Percentiles rank a stretch among this genome's conserved stretches.
phyloP scores from a whole-genome alignment of 1,139 yeast genomes.

The Nakaseomyces bracarensis region DNA sequence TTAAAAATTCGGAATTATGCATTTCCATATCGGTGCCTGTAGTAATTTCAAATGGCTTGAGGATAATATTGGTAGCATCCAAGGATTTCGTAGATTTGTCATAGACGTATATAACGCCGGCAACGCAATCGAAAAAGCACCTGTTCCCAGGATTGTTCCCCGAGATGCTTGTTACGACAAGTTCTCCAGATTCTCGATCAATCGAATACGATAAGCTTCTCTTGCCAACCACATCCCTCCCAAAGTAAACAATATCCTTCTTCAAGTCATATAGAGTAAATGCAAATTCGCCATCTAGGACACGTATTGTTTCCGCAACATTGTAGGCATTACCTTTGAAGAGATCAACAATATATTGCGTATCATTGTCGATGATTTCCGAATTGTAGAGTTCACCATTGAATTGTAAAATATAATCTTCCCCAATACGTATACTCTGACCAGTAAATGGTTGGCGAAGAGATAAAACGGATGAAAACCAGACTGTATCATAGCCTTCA shows the following conservation, averaged over 20 bases:
- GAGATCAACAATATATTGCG: conserved; percentile 35
- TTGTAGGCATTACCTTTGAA: conserved; percentile 22
- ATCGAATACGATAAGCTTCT: conserved; percentile 54
- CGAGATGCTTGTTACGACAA: conserved; percentile 40
- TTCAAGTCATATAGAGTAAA: conserved; percentile 41
- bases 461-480: conserved; percentile 61
- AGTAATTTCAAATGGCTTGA: conserved; percentile 19
- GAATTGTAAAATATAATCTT: conserved; percentile 49
- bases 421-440: conserved; percentile 49
- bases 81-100: conserved; percentile 26
- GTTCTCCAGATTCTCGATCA: conserved; percentile 27
- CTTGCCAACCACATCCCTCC: conserved; percentile 76
- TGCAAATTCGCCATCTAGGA: conserved; percentile 77
- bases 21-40: conserved; percentile 14
- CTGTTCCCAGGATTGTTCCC: conserved; percentile 14
- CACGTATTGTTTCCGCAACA: conserved; percentile 33
- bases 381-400: conserved; percentile 80
- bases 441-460: conserved; percentile 65
- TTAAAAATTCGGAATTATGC: conserved; percentile 14
- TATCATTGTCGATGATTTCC: conserved; percentile 45
- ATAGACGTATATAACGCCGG: conserved; percentile 42
- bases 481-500: conserved; percentile 16
- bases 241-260: conserved; percentile 50
- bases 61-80: conserved; percentile 11
- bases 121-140: conserved; percentile 43